Conservation (phyloP, 495 filamentous ascomycete genomes). For the Neurospora sublineolata region DNA sequence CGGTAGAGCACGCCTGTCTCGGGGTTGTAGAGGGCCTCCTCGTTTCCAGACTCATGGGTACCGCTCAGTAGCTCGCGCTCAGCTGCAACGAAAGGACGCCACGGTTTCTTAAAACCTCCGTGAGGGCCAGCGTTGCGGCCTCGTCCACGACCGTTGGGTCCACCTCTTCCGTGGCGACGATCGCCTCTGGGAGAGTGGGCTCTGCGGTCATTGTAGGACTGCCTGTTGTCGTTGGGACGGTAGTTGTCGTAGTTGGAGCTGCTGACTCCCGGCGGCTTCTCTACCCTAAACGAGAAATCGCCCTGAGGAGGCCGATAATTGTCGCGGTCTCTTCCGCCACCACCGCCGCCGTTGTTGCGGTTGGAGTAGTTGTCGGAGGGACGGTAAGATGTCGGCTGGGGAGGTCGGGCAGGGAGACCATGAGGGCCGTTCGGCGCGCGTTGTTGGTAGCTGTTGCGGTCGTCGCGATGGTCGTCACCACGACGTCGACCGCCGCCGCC, state of each 20-base stretch:
- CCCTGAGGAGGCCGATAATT: slow-evolving; percentile 27
- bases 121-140: not conserved
- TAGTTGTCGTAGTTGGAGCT: slow-evolving; percentile 14
- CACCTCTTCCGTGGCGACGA: not conserved
- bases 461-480: slow-evolving; percentile 5
- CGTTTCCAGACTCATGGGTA: slow-evolving; percentile 19
- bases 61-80: slow-evolving; percentile 30
- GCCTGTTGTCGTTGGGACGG: slow-evolving; percentile 5
- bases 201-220: not conserved
- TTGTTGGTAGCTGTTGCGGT: not conserved
- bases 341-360: slow-evolving; percentile 2
- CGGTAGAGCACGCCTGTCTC: slow-evolving; percentile 30
- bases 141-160: not conserved
- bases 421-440: slow-evolving; percentile 2
- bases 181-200: not conserved
- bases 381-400: not conserved
- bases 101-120: not conserved
- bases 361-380: not conserved
- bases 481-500: not conserved
- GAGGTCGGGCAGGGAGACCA: slow-evolving; percentile 1
- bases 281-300: slow-evolving; percentile 36
- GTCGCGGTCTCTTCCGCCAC: slow-evolving; percentile 1
- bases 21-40: slow-evolving; percentile 26
- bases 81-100: slow-evolving; percentile 19
- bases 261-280: slow-evolving; percentile 28